Evolutionary conservation across 306 rosid species (phyloP).

Genomic region (Dalbergia cochinchinensis): DNA sequence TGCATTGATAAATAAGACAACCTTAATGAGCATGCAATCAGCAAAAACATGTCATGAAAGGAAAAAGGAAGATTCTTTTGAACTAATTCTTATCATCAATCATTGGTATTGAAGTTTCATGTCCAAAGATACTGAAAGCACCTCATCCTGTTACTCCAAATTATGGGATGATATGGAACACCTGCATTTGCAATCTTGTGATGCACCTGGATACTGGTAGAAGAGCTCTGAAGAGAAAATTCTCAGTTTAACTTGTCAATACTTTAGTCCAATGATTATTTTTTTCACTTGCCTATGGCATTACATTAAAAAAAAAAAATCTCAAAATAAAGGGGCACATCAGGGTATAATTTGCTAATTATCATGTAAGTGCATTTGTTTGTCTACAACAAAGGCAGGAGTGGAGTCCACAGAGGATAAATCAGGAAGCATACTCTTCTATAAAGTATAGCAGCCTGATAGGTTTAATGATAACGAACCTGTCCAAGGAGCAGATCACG

Average conservation of each 20-base stretch:
- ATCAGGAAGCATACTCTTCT: conserved; percentile 25
- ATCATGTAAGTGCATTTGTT: conserved; percentile 42
- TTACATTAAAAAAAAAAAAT: conserved; percentile 44
- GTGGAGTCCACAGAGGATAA: conserved; percentile 21
- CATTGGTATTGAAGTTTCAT: conserved; percentile 49
- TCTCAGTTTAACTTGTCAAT: conserved; percentile 58
- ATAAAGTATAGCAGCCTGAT: conserved; percentile 20
- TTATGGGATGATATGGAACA: conserved; percentile 50
- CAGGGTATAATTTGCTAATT: conserved; percentile 17
- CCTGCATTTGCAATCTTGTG: conserved; percentile 58
- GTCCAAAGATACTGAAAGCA: conserved; percentile 65
- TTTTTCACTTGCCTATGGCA: conserved; percentile 42
- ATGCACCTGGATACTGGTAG: conserved; percentile 60
- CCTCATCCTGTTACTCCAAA: conserved; percentile 62
- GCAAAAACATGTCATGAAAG: conserved; percentile 5
- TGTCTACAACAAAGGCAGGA: conserved; percentile 45
- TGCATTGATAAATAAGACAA: conserved; percentile 15
- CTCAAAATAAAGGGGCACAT: conserved; percentile 35
- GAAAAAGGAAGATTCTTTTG: conserved; percentile 35
- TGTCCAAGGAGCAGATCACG: conserved; percentile 99
- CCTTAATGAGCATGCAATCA: conserved; percentile 42
- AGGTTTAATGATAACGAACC: conserved; percentile 58
- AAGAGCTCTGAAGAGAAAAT: conserved; percentile 56
- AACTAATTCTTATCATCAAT: conserved; percentile 44
- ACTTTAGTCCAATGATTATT: conserved; percentile 47